Base-by-base conservation (phyloP, 2,329 filamentous ascomycete genomes). In the Ophiognomonia clavigignenti-juglandacearum region DNA sequence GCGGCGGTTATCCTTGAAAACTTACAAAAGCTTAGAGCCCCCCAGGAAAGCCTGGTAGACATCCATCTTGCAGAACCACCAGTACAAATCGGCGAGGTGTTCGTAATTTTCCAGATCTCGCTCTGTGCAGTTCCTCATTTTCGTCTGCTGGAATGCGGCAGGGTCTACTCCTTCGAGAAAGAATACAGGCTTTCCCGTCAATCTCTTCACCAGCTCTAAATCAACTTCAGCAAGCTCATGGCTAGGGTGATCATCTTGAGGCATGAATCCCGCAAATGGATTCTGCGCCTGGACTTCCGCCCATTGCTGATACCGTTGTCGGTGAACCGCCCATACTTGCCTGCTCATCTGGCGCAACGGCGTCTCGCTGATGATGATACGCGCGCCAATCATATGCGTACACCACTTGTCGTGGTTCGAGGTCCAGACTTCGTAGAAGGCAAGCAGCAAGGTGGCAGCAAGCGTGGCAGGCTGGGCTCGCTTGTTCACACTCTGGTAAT, bases 11-110 rank as follows among this genome's bases (percentile, higher is more conserved):
- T n/a, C n/a, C n/a, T 50, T 39, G 13, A 16, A 5, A 20, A 77
- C 89, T 76, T 72, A 96, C 89, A 96, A 84, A 39, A 95, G 72
- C 52, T 78, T 78, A 35, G 92, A 91, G 8, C 89, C 92, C 55
- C 91, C 93, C 20, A 97, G 71, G 51, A 96, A 80, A 61, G 88
- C 90, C 63, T 96, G 92, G 57, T 92, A 95, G 8, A 87, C 82
- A 63, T 97, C 93, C 72, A 96, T 93, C 65, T 96, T 95, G 57
- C 80, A 85, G 62, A 91, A 96, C 87, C 90, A 96, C 91, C 92
- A 98, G 61, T 86, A 95, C 5, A 97, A 68, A 65, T 97, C 93
- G 54, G 86, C 82, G 32, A 93, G 74, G 14, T 86, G 84, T 58
- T 93, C 86, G 59, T 87, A 95, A 34, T 79, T 83, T 52, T 88